A percentile compares a stretch with the other conserved stretches of the same genome.
These are phyloP conservation scores for Carex arenaria DNA, from an alignment of 202 grass and related monocot species.

Conservation along the genomic window DNA sequence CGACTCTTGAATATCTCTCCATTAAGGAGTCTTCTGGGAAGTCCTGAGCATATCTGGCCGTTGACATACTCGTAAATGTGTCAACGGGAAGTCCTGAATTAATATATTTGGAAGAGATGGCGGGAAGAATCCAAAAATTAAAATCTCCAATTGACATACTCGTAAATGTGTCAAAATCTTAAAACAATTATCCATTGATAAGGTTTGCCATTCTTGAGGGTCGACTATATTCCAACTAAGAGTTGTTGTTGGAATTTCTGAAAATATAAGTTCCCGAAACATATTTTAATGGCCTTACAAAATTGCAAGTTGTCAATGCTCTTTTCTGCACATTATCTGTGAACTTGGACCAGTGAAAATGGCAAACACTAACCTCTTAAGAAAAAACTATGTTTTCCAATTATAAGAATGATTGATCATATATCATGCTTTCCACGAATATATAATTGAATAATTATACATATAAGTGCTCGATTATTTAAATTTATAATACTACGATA, in stretches of 20 bases:
- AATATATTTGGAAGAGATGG: not conserved
- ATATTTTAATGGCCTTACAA: not conserved
- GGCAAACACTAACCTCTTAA: constrained; percentile 6
- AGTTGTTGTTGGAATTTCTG: not conserved
- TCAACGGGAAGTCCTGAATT: too few relatives aligned
- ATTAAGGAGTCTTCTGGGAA: not conserved
- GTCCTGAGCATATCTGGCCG: not conserved
- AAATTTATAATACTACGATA: not conserved
- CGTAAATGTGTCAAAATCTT: not conserved
- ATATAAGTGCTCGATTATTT: not conserved
- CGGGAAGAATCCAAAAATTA: not conserved
- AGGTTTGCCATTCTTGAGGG: not conserved
- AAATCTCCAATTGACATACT: not conserved
- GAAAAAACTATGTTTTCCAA: not conserved
- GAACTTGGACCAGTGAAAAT: not conserved
- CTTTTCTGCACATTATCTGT: not conserved
- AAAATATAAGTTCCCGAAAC: not conserved
- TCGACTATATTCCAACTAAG: not conserved
- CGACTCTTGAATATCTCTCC: not conserved
- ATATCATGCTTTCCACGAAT: constrained; percentile 2
- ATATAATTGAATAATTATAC: not conserved
- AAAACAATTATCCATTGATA: not conserved
- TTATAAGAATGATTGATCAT: not conserved
- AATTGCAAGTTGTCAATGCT: not conserved
- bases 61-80: too few relatives aligned